Evolutionary conservation across 2,329 filamentous ascomycete genomes (phyloP), one percentile per base, ranked within the genome.

Genomic region (Teratosphaeria zuluensis): DNA sequence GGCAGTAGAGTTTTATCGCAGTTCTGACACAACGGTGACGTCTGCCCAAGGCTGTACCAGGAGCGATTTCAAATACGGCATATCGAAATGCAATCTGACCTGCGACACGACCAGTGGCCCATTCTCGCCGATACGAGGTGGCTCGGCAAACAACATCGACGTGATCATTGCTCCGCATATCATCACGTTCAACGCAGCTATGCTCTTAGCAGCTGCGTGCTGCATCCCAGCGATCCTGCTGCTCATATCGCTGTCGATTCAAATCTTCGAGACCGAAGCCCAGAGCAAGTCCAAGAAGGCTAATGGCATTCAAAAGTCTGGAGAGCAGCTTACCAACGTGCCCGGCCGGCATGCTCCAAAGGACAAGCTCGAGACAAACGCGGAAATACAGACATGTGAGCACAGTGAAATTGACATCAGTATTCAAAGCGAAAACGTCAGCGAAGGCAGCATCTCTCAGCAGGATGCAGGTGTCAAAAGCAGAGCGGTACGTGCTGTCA

Each of bases 191-290:
- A 79, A 80, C 53, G 78, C 83, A 0, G 82, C 76, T 0, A 86
- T 81, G 8, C 76, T 88, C 1, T 73, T 88, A 1, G 79, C 83
- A 0, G 83, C 84, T 1, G 85, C 81, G 1, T 86, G 84, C 60
- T 87, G 84, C 59, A 80, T 88, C 2, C 84, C 84, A 0, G 82
- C 84, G 1, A 79, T 87, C 9, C 70, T 88, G 0, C 84, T 82
- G 8, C 70, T 87, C 8, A 74, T 83, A 0, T 84, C 80, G 0
- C 86, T 83, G 71, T 84, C 81, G 80, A 81, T 83, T 62, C 86
- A 84, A 64, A 85, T 88, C 4, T 69, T 85, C 1, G 79, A 85
- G 60, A 55, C 86, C 86, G 59, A 81, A 77, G 61, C 74, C 70
- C 48, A 71, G 73, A 0, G 77, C 76, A 46, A 74, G 74, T 1